These are phyloP conservation scores for Rhodomyrtus psidioides DNA, from an alignment of 441 rosid genomes.

Conservation along the genomic window DNA sequence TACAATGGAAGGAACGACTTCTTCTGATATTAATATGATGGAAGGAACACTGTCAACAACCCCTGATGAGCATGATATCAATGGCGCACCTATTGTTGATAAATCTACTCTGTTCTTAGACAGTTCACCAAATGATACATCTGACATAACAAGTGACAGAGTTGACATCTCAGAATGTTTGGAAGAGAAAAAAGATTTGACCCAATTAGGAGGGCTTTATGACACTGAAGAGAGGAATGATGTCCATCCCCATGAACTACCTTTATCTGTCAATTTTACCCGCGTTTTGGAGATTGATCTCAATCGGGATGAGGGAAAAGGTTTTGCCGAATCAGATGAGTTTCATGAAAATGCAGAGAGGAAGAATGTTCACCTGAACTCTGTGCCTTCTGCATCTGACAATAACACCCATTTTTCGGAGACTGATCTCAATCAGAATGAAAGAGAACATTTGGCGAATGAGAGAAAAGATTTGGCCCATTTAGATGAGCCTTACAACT, in stretches of 20 bases:
- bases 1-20: slow-evolving; percentile 11
- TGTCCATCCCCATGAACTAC: background rate
- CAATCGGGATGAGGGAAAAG: background rate
- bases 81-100: slow-evolving; percentile 14
- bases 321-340: background rate
- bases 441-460: background rate
- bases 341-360: slow-evolving; percentile 4
- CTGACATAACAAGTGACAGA: slow-evolving; percentile 13
- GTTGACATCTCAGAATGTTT: slow-evolving; percentile 1
- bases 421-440: background rate
- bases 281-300: background rate
- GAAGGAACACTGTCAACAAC: background rate
- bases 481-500: background rate
- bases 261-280: background rate
- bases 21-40: slow-evolving; percentile 5
- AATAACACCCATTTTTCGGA: slow-evolving; percentile 2
- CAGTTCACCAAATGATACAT: slow-evolving; percentile 20
- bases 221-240: slow-evolving; percentile 6
- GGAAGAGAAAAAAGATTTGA: background rate
- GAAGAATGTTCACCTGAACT: background rate
- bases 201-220: background rate
- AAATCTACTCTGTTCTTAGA: slow-evolving; percentile 20
- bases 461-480: background rate
- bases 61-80: slow-evolving; percentile 4
- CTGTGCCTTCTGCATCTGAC: background rate